phyloP scores from a whole-genome alignment of 306 rosid species.

The Gastrolobium villosum region DNA sequence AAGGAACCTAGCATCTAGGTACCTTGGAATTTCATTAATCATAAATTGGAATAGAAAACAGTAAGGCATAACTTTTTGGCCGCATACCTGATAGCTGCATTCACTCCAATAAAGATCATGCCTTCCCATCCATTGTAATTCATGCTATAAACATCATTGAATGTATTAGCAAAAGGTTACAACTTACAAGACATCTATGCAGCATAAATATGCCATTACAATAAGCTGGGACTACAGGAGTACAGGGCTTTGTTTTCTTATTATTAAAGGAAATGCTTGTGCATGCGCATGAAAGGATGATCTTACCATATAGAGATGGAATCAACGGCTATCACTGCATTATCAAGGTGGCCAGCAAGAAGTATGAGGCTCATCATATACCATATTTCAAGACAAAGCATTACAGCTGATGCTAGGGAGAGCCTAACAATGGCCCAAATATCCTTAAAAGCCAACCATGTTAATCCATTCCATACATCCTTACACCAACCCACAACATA shows the following conservation, averaged over 20 bases:
- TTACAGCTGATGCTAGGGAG: conserved; percentile 90
- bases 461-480: conserved; percentile 84
- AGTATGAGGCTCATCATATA: conserved; percentile 78
- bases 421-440: conserved; percentile 87
- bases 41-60: conserved; percentile 15
- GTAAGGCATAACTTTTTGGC: conserved; percentile 18
- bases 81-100: conserved; percentile 86
- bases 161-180: conserved; percentile 38
- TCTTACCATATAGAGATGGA: conserved; percentile 88
- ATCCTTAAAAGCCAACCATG: conserved; percentile 80
- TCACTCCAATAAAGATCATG: conserved; percentile 89
- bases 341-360: conserved; percentile 80
- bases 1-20: not conserved
- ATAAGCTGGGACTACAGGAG: not conserved
- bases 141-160: conserved; percentile 66
- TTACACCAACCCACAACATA: conserved; percentile 84
- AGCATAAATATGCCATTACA: not conserved
- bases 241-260: not conserved
- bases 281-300: not conserved
- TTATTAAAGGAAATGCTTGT: not conserved
- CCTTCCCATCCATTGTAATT: conserved; percentile 78
- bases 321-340: conserved; percentile 80
- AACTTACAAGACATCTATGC: conserved; percentile 26
- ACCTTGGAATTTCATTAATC: conserved; percentile 23
- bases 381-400: conserved; percentile 97